phyloP scores from a whole-genome alignment of 1,284 basidiomycete genomes.

The Rhodotorula sp. region DNA sequence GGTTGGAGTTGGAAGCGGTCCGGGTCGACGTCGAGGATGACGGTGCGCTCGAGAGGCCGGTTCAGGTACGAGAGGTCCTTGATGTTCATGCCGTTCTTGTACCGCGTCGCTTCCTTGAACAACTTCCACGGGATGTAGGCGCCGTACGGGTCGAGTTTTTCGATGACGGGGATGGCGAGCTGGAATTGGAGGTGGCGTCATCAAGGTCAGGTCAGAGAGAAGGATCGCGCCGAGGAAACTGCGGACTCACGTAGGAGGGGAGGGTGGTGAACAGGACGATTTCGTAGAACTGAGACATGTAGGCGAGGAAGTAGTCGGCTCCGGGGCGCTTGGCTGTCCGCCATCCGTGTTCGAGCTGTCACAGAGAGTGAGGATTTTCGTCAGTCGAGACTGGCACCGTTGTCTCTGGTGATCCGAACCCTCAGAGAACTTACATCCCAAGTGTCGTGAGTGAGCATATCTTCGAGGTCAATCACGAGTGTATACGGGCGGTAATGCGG shows the following conservation, averaged over 20 bases:
- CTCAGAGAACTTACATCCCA: too few species aligned
- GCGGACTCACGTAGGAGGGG: constrained; percentile 72
- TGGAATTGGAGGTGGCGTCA: constrained; percentile 48
- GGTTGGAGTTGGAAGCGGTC: constrained; percentile 78
- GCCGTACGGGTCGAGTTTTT: constrained; percentile 91
- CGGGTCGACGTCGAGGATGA: constrained; percentile 80
- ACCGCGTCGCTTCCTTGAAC: constrained; percentile 84
- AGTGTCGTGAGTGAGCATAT: constrained; percentile 82
- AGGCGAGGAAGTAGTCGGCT: constrained; percentile 95
- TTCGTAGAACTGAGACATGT: constrained; percentile 96
- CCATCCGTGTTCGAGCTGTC: constrained; percentile 52
- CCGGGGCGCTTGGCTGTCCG: constrained; percentile 70
- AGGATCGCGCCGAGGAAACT: not conserved
- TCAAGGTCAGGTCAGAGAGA: not conserved
- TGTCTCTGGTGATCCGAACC: too few species aligned
- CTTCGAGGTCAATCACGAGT: constrained; percentile 86
- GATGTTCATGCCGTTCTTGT: constrained; percentile 72
- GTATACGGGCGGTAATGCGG: constrained; percentile 90
- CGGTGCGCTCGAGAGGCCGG: constrained; percentile 86
- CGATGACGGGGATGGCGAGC: constrained; percentile 85
- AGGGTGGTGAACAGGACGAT: constrained; percentile 94
- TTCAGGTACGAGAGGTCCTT: constrained; percentile 93
- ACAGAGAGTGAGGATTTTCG: constrained; percentile 7
- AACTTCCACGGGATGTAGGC: constrained; percentile 86
- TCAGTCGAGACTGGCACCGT: too few species aligned